Percentiles rank a stretch among this genome's conserved stretches.
Conservation (phyloP, 805 yeast species). For the Teunomyces kruisii region DNA sequence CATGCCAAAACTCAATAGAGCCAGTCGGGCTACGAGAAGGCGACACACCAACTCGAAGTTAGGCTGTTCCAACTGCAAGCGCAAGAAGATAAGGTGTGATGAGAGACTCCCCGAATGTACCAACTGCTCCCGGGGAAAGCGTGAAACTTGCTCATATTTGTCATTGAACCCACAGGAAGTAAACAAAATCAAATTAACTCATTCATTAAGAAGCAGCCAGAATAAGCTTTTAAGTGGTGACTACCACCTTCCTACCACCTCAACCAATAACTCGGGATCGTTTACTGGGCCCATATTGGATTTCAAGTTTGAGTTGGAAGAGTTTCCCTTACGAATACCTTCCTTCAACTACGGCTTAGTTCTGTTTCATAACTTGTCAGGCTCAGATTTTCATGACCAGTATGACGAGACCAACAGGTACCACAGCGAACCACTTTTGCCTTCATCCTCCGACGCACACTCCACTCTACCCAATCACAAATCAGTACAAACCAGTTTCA, state of each 20-base stretch:
- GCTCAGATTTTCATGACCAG: conserved; percentile 19
- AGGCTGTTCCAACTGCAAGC: conserved; percentile 31
- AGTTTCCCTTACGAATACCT: conserved; percentile 21
- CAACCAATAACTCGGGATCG: neutral
- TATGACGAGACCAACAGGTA: conserved; percentile 14
- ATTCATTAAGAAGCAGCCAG: conserved; percentile 26
- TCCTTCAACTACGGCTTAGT: conserved; percentile 19
- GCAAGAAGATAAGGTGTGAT: conserved; percentile 32
- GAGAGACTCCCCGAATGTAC: conserved; percentile 28
- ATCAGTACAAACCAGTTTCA: neutral
- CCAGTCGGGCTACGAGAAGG: conserved; percentile 14
- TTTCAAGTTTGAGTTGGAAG: conserved; percentile 22
- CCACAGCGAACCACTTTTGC: neutral
- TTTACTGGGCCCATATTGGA: conserved; percentile 14
- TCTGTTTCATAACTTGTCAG: conserved; percentile 19
- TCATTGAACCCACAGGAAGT: conserved; percentile 17
- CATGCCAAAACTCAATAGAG: conserved; percentile 1
- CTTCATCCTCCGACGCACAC: neutral
- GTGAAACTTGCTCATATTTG: conserved; percentile 27
- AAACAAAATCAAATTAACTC: conserved; percentile 24
- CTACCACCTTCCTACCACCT: conserved; percentile 27
- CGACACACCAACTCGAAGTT: conserved; percentile 30
- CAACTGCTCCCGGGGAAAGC: conserved; percentile 26
- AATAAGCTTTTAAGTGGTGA: conserved; percentile 24
- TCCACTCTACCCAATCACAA: neutral